Evolutionary conservation across 164 flowering plant genomes (phyloP), one percentile per base, ranked within the genome.

Genomic region (Saururus chinensis): DNA sequence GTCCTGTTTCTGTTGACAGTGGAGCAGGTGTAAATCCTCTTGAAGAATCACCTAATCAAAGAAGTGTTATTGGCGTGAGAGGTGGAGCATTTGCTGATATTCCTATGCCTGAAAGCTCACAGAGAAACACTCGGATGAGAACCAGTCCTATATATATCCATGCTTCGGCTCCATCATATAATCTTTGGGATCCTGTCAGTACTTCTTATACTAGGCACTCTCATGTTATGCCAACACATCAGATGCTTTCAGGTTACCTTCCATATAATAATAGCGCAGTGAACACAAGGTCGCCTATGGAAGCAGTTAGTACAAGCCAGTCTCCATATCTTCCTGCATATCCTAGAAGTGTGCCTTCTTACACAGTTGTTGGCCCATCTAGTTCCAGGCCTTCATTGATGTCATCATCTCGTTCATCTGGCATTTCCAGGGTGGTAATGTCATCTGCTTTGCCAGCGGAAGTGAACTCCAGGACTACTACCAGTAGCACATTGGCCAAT

Each of bases 21-120:
- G 10, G 60, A 62, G 22, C 63, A 64, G 60, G 59, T 68, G 48
- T 61, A 30, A 68, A 65, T 60, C 48, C 52, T 56, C 60, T 57
- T 49, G 87, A 56, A 11, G 66, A 73, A 41, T 79, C 60, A 60
- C 63, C 56, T 59, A 64, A 72, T 60, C 74, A 82, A 23, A 71
- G 76, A 63, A 67, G 74, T 57, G 82, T 73, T 37, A 57, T 73
- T 73, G 69, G 73, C 19, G 56, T 62, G 16, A 74, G 80, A 45
- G 49, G 14, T 1, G 14, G 49, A 8, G 14, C 49, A 45, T 45
- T 45, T 45, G 14, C 14, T 12, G 17, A 45, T 17, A 45, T 1
- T 12, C 17, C 17, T 45, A 4, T 45, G 49, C 16, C 49, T 17
- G 17, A 45, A 45, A 45, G 49, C 49, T 45, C 49, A 45, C 17